A percentile compares a stretch with the other conserved stretches of the same genome.
These are phyloP conservation scores for Vitis labrusca DNA, from an alignment of 164 flowering plant species.

Conservation along the genomic window DNA sequence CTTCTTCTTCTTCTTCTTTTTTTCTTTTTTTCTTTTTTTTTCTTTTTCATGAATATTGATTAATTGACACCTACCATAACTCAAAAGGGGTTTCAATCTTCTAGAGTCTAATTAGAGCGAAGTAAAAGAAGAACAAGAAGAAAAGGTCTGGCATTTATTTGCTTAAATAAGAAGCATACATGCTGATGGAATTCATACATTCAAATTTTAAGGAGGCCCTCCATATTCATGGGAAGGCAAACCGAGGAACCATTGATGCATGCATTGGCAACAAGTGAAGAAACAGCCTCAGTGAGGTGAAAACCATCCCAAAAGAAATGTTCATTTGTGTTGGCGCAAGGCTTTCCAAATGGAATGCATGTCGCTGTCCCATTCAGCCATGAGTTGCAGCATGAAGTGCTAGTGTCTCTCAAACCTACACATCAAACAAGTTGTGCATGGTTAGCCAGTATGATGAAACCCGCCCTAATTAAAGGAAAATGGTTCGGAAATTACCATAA, in stretches of 20 bases:
- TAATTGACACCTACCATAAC: too few relatives aligned
- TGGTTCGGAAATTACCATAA: constrained; percentile 30
- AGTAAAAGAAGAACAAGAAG: too few relatives aligned
- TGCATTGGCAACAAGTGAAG: constrained; percentile 18
- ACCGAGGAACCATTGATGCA: constrained; percentile 34
- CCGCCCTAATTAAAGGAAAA: background rate
- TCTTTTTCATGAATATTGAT: too few relatives aligned
- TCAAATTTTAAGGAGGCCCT: constrained; percentile 1
- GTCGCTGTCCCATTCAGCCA: constrained; percentile 32
- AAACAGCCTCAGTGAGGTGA: constrained; percentile 44
- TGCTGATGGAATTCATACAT: too few relatives aligned
- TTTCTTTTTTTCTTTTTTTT: too few relatives aligned
- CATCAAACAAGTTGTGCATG: too few relatives aligned
- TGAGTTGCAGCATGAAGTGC: constrained; percentile 44
- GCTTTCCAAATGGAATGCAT: constrained; percentile 37
- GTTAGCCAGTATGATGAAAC: background rate
- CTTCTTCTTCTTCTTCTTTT: too few relatives aligned
- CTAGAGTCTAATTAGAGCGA: too few relatives aligned
- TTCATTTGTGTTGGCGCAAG: constrained; percentile 28
- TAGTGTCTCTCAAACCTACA: constrained; percentile 35
- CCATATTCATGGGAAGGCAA: constrained; percentile 34
- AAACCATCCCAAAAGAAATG: constrained; percentile 49
- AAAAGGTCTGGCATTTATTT: too few relatives aligned
- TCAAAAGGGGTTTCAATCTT: too few relatives aligned
- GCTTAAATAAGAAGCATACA: too few relatives aligned